Evolutionary conservation across 2,329 filamentous ascomycete species (phyloP).

Genomic region (Xylaria sp.): DNA sequence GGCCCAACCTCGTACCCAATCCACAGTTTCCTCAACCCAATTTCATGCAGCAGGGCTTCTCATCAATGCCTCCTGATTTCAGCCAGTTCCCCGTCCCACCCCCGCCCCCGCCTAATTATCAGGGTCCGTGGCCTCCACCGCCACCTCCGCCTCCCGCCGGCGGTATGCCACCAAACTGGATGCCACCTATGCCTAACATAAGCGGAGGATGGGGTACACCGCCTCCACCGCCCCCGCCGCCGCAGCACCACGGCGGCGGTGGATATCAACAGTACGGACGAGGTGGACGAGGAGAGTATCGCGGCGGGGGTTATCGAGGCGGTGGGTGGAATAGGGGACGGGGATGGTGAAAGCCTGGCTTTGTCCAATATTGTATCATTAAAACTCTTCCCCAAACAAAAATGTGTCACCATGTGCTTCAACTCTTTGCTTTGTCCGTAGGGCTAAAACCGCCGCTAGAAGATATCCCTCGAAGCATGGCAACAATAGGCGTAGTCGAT

Average conservation of each 20-base stretch:
- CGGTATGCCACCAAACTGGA: slow-evolving; percentile 42
- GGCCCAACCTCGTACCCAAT: slow-evolving; percentile 28
- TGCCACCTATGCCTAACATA: slow-evolving; percentile 38
- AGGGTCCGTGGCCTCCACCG: slow-evolving; percentile 42
- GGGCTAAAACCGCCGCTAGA: background rate
- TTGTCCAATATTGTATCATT: background rate
- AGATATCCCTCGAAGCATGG: background rate
- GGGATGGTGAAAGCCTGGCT: slow-evolving; percentile 39
- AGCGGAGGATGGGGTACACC: slow-evolving; percentile 41
- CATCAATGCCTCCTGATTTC: slow-evolving; percentile 40
- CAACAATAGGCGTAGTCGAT: background rate
- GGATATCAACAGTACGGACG: slow-evolving; percentile 46
- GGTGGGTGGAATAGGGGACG: slow-evolving; percentile 45
- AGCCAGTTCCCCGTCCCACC: slow-evolving; percentile 43
- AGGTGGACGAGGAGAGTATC: slow-evolving; percentile 47
- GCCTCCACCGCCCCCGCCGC: slow-evolving; percentile 38
- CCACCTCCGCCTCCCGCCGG: slow-evolving; percentile 40
- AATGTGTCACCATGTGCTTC: background rate
- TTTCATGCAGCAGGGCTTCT: slow-evolving; percentile 39
- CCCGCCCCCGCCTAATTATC: slow-evolving; percentile 44
- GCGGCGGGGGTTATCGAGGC: slow-evolving; percentile 44
- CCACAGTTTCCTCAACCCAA: slow-evolving; percentile 39
- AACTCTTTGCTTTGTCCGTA: background rate
- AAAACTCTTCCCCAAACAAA: background rate
- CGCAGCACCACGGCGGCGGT: slow-evolving; percentile 38